Evolutionary conservation across 768 basidiomycete species (phyloP), one percentile per base, ranked within the genome.

Genomic region (Tulasnella sp.): DNA sequence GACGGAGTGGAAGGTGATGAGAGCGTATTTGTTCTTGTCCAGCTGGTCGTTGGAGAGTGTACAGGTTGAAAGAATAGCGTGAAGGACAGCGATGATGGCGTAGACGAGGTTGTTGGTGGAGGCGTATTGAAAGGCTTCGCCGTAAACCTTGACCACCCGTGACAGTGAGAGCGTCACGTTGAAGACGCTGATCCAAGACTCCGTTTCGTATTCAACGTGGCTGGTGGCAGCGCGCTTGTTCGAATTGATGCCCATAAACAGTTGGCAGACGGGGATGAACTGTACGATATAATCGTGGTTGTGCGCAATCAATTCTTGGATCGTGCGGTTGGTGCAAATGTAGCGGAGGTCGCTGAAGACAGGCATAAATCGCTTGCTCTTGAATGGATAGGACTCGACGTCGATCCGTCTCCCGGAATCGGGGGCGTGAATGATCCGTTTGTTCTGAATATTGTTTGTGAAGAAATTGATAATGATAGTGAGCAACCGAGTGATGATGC

Each of bases 111-210:
- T 88, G 2, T 87, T 84, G 0, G 87, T 83, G 0, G 85, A 86
- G 0, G 89, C 86, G 70, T 85, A 85, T n/a, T 86, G 83, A 81
- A 91, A 97, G 0, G 93, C 91, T 79, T 93, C 93, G 7, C 96
- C 96, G 78, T 94, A 93, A 0, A 91, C 91, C 81, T 94, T 93
- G 85, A 94, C 93, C 52, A 94, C 89, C 64, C 94, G 90, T 7
- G 93, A 92, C 34, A 99, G 84, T 40, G 94, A 96, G 12, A 97
- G 88, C 7, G 95, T 96, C 31, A 98, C 92, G 79, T 96, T 96
- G 83, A 99, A 99, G 17, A 97, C 94, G 80, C 91, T 93, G 78
- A 97, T 94, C 97, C 96, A 97, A 25, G 92, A 91, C 79, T 99
- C 97, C 38, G 92, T 92, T 84, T 99, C 97, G 84, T 93, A 99